Base-by-base conservation (phyloP, 495 filamentous ascomycete species). In the Trichoderma erinaceum region DNA sequence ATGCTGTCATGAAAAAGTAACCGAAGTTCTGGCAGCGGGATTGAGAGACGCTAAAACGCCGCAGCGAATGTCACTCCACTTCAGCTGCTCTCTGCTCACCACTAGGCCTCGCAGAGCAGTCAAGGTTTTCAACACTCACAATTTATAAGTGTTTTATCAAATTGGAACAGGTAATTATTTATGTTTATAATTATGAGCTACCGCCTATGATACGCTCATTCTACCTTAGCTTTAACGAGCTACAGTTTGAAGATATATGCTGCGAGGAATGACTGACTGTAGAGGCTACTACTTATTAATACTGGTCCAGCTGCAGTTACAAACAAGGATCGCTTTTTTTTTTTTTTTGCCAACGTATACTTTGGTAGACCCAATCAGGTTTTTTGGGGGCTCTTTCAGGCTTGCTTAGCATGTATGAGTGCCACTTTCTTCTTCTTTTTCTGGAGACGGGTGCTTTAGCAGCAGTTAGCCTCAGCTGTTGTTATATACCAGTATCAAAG, bases 381-480 rank as follows among this genome's bases (percentile, higher is more conserved):
- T 52, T 23, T 23, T 52, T 21, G 0, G 2, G 6, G 56, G 56
- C 56, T 61, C 27, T 16, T 56, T n/a, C n/a, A 56, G 4, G 4
- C 8, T 46, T 15, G 43, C 7, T 18, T 16, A 18, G 43, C 43
- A 46, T 1, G 43, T 16, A 18, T 18, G 12, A 18, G 43, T 46
- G 13, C 13, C 43, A 15, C 2, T 46, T 25, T 52, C n/a, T 52
- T 29, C n/a, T 50, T 52, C 8, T 29, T 61, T 23, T 32, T 21
- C 27, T 61, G 27, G 56, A 32, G 23, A 61, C 48, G 56, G n/a
- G 23, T 23, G 21, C 23, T 61, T 61, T 13, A 61, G n/a, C 23
- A 32, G 56, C 27, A 61, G 79, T 83, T 83, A 81, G 82, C 82
- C 77, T 77, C 75, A 72, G 76, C 72, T 73, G 70, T 78, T 75